These are phyloP conservation scores for Clausena lansium DNA, from an alignment of 345 rosid genomes.

Conservation along the genomic window DNA sequence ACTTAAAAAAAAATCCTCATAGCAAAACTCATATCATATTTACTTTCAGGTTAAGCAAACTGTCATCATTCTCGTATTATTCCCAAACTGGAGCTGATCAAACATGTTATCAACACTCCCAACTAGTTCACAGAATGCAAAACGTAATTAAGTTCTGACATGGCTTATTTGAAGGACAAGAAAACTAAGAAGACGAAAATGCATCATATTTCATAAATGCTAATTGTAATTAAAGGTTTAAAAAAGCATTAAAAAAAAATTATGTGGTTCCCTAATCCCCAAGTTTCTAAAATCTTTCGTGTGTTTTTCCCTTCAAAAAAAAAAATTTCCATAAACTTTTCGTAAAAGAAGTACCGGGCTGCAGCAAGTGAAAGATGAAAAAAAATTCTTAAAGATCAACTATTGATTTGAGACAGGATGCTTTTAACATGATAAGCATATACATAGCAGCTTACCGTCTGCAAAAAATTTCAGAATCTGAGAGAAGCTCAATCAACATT, in stretches of 20 bases:
- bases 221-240: not conserved
- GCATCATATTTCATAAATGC: slow-evolving; percentile 5
- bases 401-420: not conserved
- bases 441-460: slow-evolving; percentile 34
- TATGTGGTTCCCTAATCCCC: not conserved
- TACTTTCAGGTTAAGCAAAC: not conserved
- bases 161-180: not conserved
- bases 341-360: not conserved
- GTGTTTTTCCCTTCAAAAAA: not conserved
- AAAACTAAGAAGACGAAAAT: not conserved
- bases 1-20: not conserved
- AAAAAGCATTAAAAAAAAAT: not conserved
- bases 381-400: not conserved
- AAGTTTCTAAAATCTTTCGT: not conserved
- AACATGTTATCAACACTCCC: not conserved
- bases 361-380: not conserved
- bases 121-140: not conserved
- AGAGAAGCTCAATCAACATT: slow-evolving; percentile 37
- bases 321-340: not conserved
- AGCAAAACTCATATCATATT: not conserved
- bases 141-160: not conserved
- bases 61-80: not conserved
- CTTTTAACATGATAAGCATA: not conserved
- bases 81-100: not conserved
- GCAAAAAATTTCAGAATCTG: slow-evolving; percentile 38